Evolutionary conservation across 2,329 filamentous ascomycete species (phyloP).

Genomic region (Aspergillus sp.): DNA sequence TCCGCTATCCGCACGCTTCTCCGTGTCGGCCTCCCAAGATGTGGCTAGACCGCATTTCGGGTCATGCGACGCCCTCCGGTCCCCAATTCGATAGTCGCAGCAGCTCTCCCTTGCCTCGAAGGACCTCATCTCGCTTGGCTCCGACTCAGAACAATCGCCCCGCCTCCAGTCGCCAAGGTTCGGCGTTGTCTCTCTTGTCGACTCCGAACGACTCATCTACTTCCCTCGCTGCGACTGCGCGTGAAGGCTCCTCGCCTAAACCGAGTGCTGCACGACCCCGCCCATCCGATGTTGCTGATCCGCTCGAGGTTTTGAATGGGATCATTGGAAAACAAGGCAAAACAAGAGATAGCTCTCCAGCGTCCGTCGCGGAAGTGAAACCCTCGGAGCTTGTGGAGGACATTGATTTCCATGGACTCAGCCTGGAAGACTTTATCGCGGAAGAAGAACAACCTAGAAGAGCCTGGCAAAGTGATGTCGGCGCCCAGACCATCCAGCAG

Average conservation of each 20-base stretch:
- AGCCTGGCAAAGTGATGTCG: slow-evolving; percentile 38
- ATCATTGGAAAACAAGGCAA: slow-evolving; percentile 53
- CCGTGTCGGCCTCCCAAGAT: slow-evolving; percentile 50
- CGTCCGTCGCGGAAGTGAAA: slow-evolving; percentile 19
- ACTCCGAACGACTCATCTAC: slow-evolving; percentile 72
- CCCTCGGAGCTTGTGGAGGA: slow-evolving; percentile 59
- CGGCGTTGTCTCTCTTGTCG: slow-evolving; percentile 74
- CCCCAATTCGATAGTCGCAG: slow-evolving; percentile 64
- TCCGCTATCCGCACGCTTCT: slow-evolving; percentile 16
- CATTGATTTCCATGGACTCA: slow-evolving; percentile 77
- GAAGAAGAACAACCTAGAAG: slow-evolving; percentile 33
- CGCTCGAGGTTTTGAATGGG: slow-evolving; percentile 67
- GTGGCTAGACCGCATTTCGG: slow-evolving; percentile 88
- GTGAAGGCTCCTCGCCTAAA: slow-evolving; percentile 69
- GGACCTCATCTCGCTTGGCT: slow-evolving; percentile 68
- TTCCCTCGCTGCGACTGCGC: slow-evolving; percentile 68
- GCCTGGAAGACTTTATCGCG: slow-evolving; percentile 69
- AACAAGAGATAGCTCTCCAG: slow-evolving; percentile 18
- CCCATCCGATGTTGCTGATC: slow-evolving; percentile 64
- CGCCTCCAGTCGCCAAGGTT: slow-evolving; percentile 68
- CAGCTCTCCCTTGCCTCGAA: slow-evolving; percentile 69
- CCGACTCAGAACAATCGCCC: slow-evolving; percentile 71
- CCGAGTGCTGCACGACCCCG: slow-evolving; percentile 54
- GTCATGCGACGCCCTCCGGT: slow-evolving; percentile 65
- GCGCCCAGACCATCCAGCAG: slow-evolving; percentile 67